Base-by-base conservation (phyloP, 192 early-diverging fungal species). In the Coemansia sp. region DNA sequence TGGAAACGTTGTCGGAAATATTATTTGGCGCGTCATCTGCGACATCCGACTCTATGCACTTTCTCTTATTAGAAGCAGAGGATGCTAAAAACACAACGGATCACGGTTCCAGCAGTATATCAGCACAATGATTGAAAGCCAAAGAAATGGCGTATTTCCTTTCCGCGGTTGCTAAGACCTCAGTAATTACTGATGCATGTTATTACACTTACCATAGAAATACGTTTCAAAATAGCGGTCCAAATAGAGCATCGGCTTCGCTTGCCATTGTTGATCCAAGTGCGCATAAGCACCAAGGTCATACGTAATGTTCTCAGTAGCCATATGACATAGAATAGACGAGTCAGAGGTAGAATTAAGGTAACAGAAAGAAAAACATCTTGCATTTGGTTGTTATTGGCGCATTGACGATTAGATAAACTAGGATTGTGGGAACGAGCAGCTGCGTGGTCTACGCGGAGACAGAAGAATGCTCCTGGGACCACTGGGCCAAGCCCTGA, bases 401-500 rank as follows among this genome's bases (percentile, higher is more conserved):
- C 34, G 10, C 34, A 38, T 38, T 38, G 8, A 38, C 4, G 34
- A 38, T 12, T 38, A 12, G 10, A 9, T 38, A 9, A 38, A 38
- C 6, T 38, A 38, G 10, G 34, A 38, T 38, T 38, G 34, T 38
- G 34, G 34, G 34, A 9, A 38, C 10, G 1, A 38, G 34, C 34
- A 38, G 34, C 34, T 38, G 34, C 14, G 4, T 30, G 14, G 31
- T 30, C 48, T 55, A 58, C 54, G 67, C 53, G 51, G 58, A 25
- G 2, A 28, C 18, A 27, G 26, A 32, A 18, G 31, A 31, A 31
- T 21, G 54, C 3, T 28, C 54, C 7, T 56, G 52, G 0, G 68
- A 58, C 77, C 77, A 80, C 14, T 61, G 56, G 2, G 71, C 70
- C 61, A 74, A 32, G 49, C 73, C 71, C 16, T 38, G 54, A 5